A percentile compares a stretch with the other conserved stretches of the same genome.
Conservation (phyloP, 2,329 filamentous ascomycete genomes). For the Neopestalotiopsis rosae region DNA sequence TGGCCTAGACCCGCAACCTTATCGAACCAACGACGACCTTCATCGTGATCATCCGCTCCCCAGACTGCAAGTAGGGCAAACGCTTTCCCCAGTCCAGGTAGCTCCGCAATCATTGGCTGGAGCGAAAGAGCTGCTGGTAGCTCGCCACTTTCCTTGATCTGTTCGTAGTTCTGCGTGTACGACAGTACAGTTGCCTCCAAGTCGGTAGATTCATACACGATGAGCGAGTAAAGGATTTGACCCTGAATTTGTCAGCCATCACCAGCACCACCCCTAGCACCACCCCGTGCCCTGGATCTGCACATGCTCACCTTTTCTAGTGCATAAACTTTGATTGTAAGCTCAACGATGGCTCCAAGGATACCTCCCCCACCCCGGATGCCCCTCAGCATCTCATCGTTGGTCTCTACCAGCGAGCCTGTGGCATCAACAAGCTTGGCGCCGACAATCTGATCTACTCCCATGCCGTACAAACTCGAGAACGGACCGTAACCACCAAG, state of each 20-base stretch:
- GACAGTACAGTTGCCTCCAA: constrained; percentile 30
- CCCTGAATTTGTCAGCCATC: constrained; percentile 6
- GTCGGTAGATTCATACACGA: constrained; percentile 39
- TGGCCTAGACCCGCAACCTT: constrained; percentile 34
- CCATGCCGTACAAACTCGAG: constrained; percentile 38
- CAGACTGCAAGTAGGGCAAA: constrained; percentile 37
- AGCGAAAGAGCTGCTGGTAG: constrained; percentile 27
- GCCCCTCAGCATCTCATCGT: constrained; percentile 40
- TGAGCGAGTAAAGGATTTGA: constrained; percentile 33
- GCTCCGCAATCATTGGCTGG: constrained; percentile 36
- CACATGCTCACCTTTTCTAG: constrained; percentile 32
- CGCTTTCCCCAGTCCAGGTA: constrained; percentile 34
- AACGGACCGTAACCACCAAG: constrained; percentile 42
- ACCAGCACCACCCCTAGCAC: neutral
- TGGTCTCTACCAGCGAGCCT: constrained; percentile 42
- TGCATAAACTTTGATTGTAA: constrained; percentile 45
- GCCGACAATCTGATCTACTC: constrained; percentile 42
- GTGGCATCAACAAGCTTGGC: constrained; percentile 44
- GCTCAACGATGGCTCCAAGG: constrained; percentile 45
- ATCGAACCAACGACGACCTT: constrained; percentile 33
- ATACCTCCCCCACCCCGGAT: constrained; percentile 46
- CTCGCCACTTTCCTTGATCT: constrained; percentile 22
- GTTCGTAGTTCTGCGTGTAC: constrained; percentile 31
- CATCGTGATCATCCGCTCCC: constrained; percentile 37
- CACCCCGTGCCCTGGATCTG: neutral